phyloP scores from a whole-genome alignment of 2,329 filamentous ascomycete genomes.

The Arthrocladium fulminans region DNA sequence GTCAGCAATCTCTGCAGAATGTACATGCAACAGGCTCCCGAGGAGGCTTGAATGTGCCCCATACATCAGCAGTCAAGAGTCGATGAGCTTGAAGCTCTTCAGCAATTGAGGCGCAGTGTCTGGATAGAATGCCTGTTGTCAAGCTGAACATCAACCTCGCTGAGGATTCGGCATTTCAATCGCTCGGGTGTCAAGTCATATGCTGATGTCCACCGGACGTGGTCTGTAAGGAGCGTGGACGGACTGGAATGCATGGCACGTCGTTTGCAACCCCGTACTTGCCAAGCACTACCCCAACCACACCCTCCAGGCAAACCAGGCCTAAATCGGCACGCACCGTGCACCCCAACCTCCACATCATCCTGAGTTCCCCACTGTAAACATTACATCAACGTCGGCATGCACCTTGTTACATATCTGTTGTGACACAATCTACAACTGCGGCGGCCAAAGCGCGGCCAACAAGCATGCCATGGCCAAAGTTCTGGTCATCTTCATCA shows the following conservation, averaged over 20 bases:
- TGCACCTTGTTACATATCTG: neutral
- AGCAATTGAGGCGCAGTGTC: too few relatives aligned
- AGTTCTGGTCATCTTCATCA: slow-evolving; percentile 17
- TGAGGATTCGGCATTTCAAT: neutral
- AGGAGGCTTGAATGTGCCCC: too few relatives aligned
- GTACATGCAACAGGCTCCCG: too few relatives aligned
- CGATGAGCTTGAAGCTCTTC: too few relatives aligned
- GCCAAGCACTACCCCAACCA: too few relatives aligned
- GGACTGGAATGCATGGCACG: too few relatives aligned
- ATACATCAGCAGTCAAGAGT: too few relatives aligned
- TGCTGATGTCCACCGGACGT: too few relatives aligned
- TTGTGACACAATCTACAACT: slow-evolving; percentile 16
- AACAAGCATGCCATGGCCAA: slow-evolving; percentile 22
- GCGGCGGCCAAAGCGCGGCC: slow-evolving; percentile 10
- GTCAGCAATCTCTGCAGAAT: too few relatives aligned
- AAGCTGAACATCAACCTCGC: neutral
- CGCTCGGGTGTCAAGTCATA: neutral
- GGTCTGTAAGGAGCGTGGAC: too few relatives aligned
- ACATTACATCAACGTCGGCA: neutral
- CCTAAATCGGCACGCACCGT: neutral
- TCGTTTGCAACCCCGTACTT: too few relatives aligned
- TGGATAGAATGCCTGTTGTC: neutral
- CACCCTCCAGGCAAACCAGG: too few relatives aligned
- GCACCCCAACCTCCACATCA: neutral
- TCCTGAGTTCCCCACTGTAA: neutral